Evolutionary conservation across 306 rosid species (phyloP), one percentile per base, ranked within the genome.

Genomic region (Prunus padus): DNA sequence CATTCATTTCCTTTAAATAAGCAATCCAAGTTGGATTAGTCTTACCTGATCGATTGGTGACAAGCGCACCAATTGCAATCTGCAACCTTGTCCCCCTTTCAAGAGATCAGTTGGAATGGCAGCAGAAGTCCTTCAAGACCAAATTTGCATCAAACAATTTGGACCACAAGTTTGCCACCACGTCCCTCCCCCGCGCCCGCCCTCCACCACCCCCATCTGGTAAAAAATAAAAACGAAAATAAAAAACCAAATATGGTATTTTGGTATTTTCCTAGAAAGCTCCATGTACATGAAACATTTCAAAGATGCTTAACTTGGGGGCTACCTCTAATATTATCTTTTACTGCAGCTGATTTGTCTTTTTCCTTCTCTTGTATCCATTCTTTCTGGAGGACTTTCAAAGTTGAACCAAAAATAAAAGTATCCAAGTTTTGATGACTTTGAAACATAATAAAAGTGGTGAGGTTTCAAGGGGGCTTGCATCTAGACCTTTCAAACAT

Each of bases 321-420:
- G 42, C 42, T 37, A 37, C 42, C 42, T 37, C 9, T 7, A 37
- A 37, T 37, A 37, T 37, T 37, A 47, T 52, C 9, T 72, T 42
- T 7, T 11, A 71, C 64, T 3, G 11, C 31, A 33, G 18, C 55
- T 26, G 77, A 71, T 20, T 42, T 55, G 81, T 88, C 91, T 2
- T 71, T 40, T 18, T 91, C 88, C 57, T 56, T 65, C 67, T 77
- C 79, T 59, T 65, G 77, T 67, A 75, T 83, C 92, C 96, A 63
- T 84, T 87, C 56, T 85, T 86, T 82, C 85, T 18, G 95, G 95
- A 88, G 85, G 89, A 83, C 86, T 88, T 84, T 84, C 54, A 63
- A 82, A 70, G 70, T 78, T 69, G 81, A 71, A 82, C 79, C 2
- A 37, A 37, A 37, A 37, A 37, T n/a, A 37, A 81, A 78, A 81